Base-by-base conservation (phyloP, 179 eudicot genomes). In the Beta lomatogona region DNA sequence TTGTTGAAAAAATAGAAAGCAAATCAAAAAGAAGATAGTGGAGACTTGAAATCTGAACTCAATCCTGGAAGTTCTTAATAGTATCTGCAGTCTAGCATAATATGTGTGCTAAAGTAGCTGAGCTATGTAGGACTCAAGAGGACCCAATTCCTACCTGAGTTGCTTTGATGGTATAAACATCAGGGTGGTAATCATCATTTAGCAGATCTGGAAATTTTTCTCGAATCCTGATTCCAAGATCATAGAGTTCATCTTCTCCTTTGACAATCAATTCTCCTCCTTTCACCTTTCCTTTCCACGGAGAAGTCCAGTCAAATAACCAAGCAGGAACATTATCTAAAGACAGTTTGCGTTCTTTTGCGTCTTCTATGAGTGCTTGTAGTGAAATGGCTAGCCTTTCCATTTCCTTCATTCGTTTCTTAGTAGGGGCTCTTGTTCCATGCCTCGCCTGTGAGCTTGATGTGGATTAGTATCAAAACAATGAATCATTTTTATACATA, bases 371-470 rank as follows among this genome's bases (percentile, higher is more conserved):
- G 75, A 91, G 94, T 72, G 72, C 72, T 88, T 90, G 85, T 69
- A 96, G 28, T 18, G 88, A 91, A 55, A 75, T 41, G 36, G 88
- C 89, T 83, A 96, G 82, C 82, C 86, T 86, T 45, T 94, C 91
- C 48, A 96, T 75, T 80, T 89, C 93, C 86, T 79, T 88, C 82
- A 91, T 81, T 79, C 88, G 91, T 76, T 93, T 93, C 92, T 91
- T 96, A 46, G 99, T 96, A 64, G 99, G 99, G 69, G 99, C 89
- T 82, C 98, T 92, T 73, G 99, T 94, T 78, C 99, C 99, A 87
- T 96, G 99, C 80, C 99, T 89, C 75, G 98, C 98, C 99, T 96
- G 83, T 76, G 4, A 68, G 75, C 54, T 8, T 53, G 55, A 59
- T 15, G 77, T 71, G 36, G 22, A 59, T 81, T 36, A 54, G 64